Conservation (phyloP, 306 rosid genomes). For the Cicer yamashitae region DNA sequence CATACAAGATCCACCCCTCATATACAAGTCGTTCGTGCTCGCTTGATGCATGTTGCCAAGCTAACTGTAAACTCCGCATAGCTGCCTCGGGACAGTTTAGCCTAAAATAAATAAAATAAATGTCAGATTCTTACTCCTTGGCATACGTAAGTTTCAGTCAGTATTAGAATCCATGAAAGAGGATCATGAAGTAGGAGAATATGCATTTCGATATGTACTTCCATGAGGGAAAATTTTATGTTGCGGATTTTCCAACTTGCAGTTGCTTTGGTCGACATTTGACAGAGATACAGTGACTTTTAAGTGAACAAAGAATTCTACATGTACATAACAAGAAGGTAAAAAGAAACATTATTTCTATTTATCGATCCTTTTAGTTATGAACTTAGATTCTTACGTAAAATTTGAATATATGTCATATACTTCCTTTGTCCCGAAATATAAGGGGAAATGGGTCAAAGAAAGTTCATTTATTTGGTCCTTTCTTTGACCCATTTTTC, state of each 20-base stretch:
- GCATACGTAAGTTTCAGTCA: constrained; percentile 10
- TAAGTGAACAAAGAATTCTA: constrained; percentile 1
- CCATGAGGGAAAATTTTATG: neutral
- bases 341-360: constrained; percentile 22
- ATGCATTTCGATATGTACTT: constrained; percentile 5
- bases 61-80: constrained; percentile 88
- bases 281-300: neutral
- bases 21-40: constrained; percentile 85
- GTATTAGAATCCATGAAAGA: constrained; percentile 21
- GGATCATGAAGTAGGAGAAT: constrained; percentile 22
- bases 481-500: too few species aligned
- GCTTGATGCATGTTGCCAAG: constrained; percentile 86
- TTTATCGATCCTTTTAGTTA: neutral
- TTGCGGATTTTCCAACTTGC: neutral
- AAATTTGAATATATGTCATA: constrained; percentile 2
- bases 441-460: too few species aligned
- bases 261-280: constrained; percentile 13
- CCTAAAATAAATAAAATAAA: constrained; percentile 55
- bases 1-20: constrained; percentile 94
- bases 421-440: too few species aligned
- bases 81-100: constrained; percentile 91
- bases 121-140: constrained; percentile 36
- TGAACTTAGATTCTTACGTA: neutral
- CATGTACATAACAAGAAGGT: neutral
- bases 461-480: too few species aligned